Evolutionary conservation across 2,329 filamentous ascomycete genomes (phyloP).

Genomic region (Claviceps citrina): DNA sequence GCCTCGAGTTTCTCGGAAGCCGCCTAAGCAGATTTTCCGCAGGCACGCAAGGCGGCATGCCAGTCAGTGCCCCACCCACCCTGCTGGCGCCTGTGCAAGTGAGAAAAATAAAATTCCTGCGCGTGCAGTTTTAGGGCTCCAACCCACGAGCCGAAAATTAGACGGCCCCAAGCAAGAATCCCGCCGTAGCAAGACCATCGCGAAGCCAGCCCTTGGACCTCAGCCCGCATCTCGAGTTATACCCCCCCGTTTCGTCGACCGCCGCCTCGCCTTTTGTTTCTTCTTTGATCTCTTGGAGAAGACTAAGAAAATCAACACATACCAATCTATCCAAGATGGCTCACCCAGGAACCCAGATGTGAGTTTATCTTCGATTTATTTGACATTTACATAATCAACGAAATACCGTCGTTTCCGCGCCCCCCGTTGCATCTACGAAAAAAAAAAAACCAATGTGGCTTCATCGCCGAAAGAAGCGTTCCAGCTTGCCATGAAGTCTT

Average conservation of each 20-base stretch:
- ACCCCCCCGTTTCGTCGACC: conserved; percentile 9
- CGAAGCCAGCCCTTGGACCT: conserved; percentile 6
- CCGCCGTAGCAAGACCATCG: conserved; percentile 5
- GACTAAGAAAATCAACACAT: conserved; percentile 8
- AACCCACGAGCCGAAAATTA: conserved; percentile 15
- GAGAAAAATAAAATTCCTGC: conserved; percentile 2
- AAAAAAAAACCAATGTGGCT: not conserved
- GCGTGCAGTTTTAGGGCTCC: conserved; percentile 15
- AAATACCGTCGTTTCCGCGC: not conserved
- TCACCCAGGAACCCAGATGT: conserved; percentile 47
- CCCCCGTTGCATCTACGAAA: not conserved
- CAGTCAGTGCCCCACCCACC: not conserved
- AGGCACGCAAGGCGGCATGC: no score
- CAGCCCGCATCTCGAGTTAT: conserved; percentile 6
- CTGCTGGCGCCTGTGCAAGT: not conserved
- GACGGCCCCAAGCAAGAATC: conserved; percentile 3
- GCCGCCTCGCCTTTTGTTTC: conserved; percentile 15
- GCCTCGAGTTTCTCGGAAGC: conserved; percentile 3
- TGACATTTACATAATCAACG: no score
- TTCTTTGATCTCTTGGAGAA: conserved; percentile 4
- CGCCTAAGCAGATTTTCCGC: conserved; percentile 12
- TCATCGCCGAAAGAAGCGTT: not conserved
- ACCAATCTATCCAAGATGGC: conserved; percentile 36
- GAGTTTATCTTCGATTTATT: conserved; percentile 27
- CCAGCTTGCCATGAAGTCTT: not conserved